Base-by-base conservation (phyloP, 2,329 filamentous ascomycete species). In the Aspergillus aculeatus region DNA sequence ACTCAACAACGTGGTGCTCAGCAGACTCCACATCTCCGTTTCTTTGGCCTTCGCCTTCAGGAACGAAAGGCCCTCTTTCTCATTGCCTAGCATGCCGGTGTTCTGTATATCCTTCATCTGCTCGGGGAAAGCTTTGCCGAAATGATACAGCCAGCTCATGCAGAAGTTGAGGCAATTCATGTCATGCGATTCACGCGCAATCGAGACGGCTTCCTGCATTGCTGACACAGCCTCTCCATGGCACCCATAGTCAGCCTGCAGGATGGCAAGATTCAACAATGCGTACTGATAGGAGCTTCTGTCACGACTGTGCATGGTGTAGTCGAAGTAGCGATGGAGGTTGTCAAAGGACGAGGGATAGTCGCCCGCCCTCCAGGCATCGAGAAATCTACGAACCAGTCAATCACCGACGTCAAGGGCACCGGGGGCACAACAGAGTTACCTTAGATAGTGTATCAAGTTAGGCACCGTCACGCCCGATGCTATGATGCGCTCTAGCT, bases 161-260 rank as follows among this genome's bases (percentile, higher is more conserved):
- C 92, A 91, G 76, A 96, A 98, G 74, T 97, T 98, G 58, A 99
- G 82, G 71, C 95, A 98, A 4, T 86, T 88, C 81, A 92, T 91
- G 71, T 99, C 95, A 65, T 92, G 89, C 66, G 96, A 96, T 75
- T 98, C 95, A 62, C 94, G 83, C 0, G 95, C 95, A n/a, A 92
- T 96, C 0, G 93, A 89, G 35, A 99, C 92, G 0, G 94, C 93
- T 74, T 98, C 95, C 48, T 96, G 87, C 87, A 99, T 96, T 12
- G 94, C 91, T 11, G 91, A 86, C n/a, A 98, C 84, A 5, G 94
- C 94, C 76, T 98, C 93, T 47, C 86, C 85, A 73, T 92, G 89
- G 71, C 91, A 96, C 50, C 93, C 93, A 79, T 98, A 98, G 73
- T 98, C 95, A 16, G 93, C 91, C 71, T 99, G 94, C 4, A 98